phyloP scores from a whole-genome alignment of 176 grass and related monocot genomes.

The Areca catechu region DNA sequence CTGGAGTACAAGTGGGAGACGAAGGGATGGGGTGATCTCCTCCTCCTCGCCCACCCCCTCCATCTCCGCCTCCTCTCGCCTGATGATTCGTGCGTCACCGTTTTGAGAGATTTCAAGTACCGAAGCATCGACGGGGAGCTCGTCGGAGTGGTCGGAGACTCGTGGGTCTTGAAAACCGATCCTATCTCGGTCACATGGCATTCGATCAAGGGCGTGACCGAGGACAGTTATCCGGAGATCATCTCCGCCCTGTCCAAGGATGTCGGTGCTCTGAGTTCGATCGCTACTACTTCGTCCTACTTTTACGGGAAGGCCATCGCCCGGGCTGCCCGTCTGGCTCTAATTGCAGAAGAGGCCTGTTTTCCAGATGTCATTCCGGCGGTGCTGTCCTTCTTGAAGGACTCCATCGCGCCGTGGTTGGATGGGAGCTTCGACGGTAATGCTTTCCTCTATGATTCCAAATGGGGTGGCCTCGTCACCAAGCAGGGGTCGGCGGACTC shows the following conservation, averaged over 20 bases:
- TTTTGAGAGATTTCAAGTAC: conserved; percentile 77
- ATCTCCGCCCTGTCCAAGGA: conserved; percentile 53
- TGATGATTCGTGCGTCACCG: conserved; percentile 17
- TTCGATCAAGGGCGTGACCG: conserved; percentile 54
- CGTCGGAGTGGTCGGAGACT: conserved; percentile 70
- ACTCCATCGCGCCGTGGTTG: conserved; percentile 74
- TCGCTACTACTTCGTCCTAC: conserved; percentile 79
- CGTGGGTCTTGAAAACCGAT: conserved; percentile 52
- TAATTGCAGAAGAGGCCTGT: conserved; percentile 88
- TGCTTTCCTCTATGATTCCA: conserved; percentile 67
- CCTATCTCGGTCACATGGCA: conserved; percentile 64
- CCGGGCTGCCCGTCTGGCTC: conserved; percentile 63
- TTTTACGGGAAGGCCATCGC: conserved; percentile 89
- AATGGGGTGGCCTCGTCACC: conserved; percentile 86
- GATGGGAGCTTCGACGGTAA: conserved; percentile 79
- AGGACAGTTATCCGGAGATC: conserved; percentile 60
- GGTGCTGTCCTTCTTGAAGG: conserved; percentile 45
- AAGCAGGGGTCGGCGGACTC: conserved; percentile 54
- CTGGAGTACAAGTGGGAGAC: conserved; percentile 82
- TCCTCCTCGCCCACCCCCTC: conserved; percentile 85
- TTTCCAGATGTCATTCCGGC: conserved; percentile 55
- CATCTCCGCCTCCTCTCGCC: conserved; percentile 60
- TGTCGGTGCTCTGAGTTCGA: conserved; percentile 40
- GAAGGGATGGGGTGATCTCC: conserved; percentile 59
- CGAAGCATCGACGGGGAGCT: conserved; percentile 93